Percentiles rank a stretch among this genome's conserved stretches.
Conservation (phyloP, 139 green algal species). For the Closterium sp. region DNA sequence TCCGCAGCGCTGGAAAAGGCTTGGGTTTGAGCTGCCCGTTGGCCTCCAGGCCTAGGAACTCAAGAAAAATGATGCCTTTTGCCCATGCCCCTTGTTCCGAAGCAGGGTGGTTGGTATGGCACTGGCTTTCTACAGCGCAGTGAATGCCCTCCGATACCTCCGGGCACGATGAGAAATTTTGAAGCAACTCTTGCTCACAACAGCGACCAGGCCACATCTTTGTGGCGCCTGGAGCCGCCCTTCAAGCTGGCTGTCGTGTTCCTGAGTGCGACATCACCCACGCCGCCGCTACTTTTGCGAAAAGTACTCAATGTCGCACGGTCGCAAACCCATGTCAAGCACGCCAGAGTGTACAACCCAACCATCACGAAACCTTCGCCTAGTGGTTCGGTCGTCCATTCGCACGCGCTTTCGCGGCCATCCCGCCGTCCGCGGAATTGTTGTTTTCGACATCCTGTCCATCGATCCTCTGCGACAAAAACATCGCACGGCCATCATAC, state of each 20-base stretch:
- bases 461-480: background rate
- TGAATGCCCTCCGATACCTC: background rate
- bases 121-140: background rate
- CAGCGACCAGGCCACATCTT: background rate
- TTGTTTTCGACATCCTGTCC: background rate
- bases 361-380: background rate
- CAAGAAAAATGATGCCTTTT: background rate
- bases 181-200: background rate
- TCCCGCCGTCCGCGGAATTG: background rate
- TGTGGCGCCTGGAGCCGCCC: background rate
- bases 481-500: background rate
- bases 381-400: background rate
- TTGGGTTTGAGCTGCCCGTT: background rate
- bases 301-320: background rate
- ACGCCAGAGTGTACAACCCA: background rate
- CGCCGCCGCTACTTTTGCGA: background rate
- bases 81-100: background rate
- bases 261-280: background rate
- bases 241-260: background rate
- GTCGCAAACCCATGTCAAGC: background rate
- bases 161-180: background rate
- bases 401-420: background rate
- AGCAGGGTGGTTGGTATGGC: background rate
- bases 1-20: background rate
- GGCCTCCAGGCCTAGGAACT: background rate